Base-by-base conservation (phyloP, 2,329 filamentous ascomycete species). In the Penicillium sp. region DNA sequence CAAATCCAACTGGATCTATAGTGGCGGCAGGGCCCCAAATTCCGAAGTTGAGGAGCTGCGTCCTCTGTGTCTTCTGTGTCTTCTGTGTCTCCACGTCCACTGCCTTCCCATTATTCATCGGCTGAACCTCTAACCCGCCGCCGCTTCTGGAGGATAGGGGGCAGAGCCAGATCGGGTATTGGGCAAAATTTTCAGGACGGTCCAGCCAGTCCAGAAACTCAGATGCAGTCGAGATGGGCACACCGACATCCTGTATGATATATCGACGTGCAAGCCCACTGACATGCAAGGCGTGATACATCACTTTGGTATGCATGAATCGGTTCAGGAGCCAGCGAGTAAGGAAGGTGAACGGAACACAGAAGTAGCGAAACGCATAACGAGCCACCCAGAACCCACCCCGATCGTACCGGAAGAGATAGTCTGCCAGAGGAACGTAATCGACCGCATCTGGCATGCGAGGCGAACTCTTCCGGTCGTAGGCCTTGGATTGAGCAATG, bases 1-100 rank as follows among this genome's bases (percentile, higher is more conserved):
- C 75, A 61, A 91, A 91, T n/a, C 77, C 75, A 1, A 70, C 67
- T 30, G 72, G 71, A 46, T 70, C 61, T n/a, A 35, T 33, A 2
- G 74, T 66, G 2, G 85, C 82, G 7, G 86, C 88, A 67, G 84
- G 87, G 9, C 88, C 89, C 89, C 89, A 95, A 30, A 95, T 80
- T n/a, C 80, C 80, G 29, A 83, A 69, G 55, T 82, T 83, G 41
- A 81, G 69, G 58, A 79, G 39, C 8, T 38, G 19, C 5, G 19
- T 22, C 19, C 5, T 22, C 3, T 22, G 19, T 22, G 19, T 22
- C 19, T 22, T 22, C 3, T 22, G 46, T 9, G 22, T 38, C 14
- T 31, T 39, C 13, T 37, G 30, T 9, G 35, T 4, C 18, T 44
- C 31, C 6, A n/a, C n/a, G 3, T 33, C 19, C 4, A 3, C 34